phyloP scores from a whole-genome alignment of 164 flowering plant species.

The Warburgia ugandensis region DNA sequence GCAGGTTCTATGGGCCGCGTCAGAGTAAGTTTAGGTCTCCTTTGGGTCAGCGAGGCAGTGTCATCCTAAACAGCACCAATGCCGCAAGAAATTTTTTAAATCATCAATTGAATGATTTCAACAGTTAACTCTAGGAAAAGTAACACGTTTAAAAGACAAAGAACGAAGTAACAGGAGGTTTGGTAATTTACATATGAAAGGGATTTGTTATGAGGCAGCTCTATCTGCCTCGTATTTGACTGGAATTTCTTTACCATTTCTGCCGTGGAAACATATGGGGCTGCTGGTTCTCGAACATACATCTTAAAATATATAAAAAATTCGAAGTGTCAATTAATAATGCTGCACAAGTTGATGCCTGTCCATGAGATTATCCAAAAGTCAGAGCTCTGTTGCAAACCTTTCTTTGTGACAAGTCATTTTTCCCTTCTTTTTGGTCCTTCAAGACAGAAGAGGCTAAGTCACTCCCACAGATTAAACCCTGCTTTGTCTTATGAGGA shows the following conservation, averaged over 20 bases:
- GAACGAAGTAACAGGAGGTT: neutral
- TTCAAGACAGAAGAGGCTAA: conserved; percentile 26
- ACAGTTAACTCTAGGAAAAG: too few species aligned
- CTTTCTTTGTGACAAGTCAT: conserved; percentile 37
- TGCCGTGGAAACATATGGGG: conserved; percentile 76
- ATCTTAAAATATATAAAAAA: conserved; percentile 25
- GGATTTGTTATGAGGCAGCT: conserved; percentile 32
- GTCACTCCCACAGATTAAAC: conserved; percentile 20
- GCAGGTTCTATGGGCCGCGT: conserved; percentile 90
- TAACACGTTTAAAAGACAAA: neutral
- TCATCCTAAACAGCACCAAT: conserved; percentile 21
- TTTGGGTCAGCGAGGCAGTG: conserved; percentile 31
- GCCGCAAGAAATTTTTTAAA: neutral
- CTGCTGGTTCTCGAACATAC: conserved; percentile 56
- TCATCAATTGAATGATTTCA: too few species aligned
- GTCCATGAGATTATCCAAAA: neutral
- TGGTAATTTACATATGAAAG: conserved; percentile 36
- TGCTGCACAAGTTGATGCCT: neutral
- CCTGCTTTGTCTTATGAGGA: conserved; percentile 66
- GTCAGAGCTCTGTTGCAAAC: conserved; percentile 23
- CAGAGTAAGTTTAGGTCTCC: conserved; percentile 55
- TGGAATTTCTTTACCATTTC: conserved; percentile 81
- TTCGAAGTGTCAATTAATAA: conserved; percentile 8
- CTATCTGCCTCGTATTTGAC: conserved; percentile 59
- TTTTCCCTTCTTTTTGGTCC: conserved; percentile 34